Evolutionary conservation across 2,329 filamentous ascomycete genomes (phyloP), one percentile per base, ranked within the genome.

Genomic region (Colletotrichum cordylinicola): DNA sequence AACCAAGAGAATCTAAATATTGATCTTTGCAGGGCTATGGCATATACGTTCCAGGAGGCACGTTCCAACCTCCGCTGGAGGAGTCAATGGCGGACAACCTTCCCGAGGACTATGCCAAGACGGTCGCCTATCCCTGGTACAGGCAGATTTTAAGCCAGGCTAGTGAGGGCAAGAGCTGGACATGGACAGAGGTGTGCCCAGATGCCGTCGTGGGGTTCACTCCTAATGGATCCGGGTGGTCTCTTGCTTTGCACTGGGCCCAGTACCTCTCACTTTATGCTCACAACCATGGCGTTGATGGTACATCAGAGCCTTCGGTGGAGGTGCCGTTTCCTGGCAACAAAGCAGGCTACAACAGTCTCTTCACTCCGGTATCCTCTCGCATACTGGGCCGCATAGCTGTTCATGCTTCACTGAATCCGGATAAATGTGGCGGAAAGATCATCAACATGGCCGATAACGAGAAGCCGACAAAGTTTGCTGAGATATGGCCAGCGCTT

Each of bases 181-280:
- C 82, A 0, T 86, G 84, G 84, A 80, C 80, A 24, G 85, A 86
- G 72, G 74, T 86, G 1, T 86, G 84, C 33, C 84, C 84, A 2
- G 84, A 86, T 66, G 81, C 78, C 1, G 81, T 86, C 21, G 79
- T 86, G 12, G 85, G 84, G 2, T 86, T 86, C 72, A 85, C 82
- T 3, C 85, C 85, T 4, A 83, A 84, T 29, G 84, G 84, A 6
- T 85, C 83, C 1, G 80, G 80, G 9, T 86, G 80, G 66, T 82
- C 80, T 0, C 78, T 86, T 4, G 83, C 84, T 1, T 79, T 85
- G 2, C 84, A 86, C 77, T 86, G 84, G 85, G 83, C 81, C 2
- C 84, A 85, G 73, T 86, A 85, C 39, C 81, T 86, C 2, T 84
- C 83, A 7, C 77, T 86, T 2, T 85, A 83, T 56, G 81, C 82